These are phyloP conservation scores for Pestalotiopsis sp. DNA, from an alignment of 2,329 filamentous ascomycete genomes.

Conservation along the genomic window DNA sequence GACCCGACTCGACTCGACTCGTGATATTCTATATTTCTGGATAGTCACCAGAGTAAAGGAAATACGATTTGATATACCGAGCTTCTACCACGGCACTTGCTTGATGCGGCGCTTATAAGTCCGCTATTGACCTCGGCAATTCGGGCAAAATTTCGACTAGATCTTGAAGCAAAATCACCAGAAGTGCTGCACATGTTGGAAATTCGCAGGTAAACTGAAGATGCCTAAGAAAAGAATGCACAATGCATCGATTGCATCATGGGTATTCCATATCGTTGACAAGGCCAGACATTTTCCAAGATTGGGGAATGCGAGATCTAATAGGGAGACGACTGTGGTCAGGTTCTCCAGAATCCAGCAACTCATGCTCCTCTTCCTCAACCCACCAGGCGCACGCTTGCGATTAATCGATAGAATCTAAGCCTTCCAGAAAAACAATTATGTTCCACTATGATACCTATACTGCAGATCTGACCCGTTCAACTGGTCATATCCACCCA, in stretches of 20 bases:
- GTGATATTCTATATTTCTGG: not conserved
- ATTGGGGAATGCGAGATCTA: too few species aligned
- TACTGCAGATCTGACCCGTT: not conserved
- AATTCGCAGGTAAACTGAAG: not conserved
- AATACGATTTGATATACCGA: not conserved
- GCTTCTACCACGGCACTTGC: not conserved
- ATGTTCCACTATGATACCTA: not conserved
- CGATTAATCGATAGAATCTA: too few species aligned
- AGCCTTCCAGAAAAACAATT: not conserved
- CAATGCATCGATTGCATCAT: too few species aligned
- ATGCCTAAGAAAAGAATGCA: too few species aligned
- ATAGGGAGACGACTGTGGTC: too few species aligned
- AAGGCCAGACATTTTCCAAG: too few species aligned
- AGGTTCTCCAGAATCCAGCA: too few species aligned
- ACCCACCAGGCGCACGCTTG: too few species aligned
- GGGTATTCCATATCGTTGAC: too few species aligned
- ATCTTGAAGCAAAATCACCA: not conserved
- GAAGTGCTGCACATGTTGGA: not conserved
- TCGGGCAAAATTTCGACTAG: not conserved
- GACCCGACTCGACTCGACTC: not conserved
- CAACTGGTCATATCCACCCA: not conserved
- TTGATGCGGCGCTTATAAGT: not conserved
- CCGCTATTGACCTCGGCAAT: not conserved
- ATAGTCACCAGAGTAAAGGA: not conserved
- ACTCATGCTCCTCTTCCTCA: too few species aligned